Evolutionary conservation across 2,329 filamentous ascomycete genomes (phyloP).

Genomic region (Aureobasidium sp.): DNA sequence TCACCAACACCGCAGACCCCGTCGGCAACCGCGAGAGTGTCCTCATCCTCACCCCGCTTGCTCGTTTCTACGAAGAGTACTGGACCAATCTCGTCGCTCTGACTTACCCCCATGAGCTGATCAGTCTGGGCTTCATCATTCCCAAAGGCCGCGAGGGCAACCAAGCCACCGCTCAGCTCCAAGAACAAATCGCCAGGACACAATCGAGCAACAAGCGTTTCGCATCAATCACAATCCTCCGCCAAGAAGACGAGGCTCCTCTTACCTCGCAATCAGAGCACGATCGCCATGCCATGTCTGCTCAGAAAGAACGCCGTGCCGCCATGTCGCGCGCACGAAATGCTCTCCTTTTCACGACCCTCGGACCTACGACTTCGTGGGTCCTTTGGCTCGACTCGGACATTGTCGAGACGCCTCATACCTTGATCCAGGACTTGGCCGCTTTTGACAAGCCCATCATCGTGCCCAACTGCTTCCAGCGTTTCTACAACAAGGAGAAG

Average conservation of each 20-base stretch:
- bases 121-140: conserved; percentile 91
- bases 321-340: conserved; percentile 93
- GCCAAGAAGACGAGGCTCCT: conserved; percentile 87
- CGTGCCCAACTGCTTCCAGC: conserved; percentile 92
- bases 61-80: conserved; percentile 87
- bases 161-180: conserved; percentile 70
- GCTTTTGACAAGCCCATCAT: conserved; percentile 83
- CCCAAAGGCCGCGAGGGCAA: conserved; percentile 92
- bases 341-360: conserved; percentile 86
- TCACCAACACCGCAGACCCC: conserved; percentile 73
- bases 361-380: conserved; percentile 88
- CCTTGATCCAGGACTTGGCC: conserved; percentile 87
- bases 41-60: conserved; percentile 86
- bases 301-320: conserved; percentile 78
- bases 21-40: conserved; percentile 75
- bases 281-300: conserved; percentile 84
- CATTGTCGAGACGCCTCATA: conserved; percentile 77
- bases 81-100: conserved; percentile 88
- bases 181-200: conserved; percentile 76
- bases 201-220: conserved; percentile 83
- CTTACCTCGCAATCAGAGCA: conserved; percentile 73
- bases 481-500: conserved; percentile 62
- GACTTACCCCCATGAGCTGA: conserved; percentile 85
- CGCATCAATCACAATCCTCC: conserved; percentile 85
- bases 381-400: conserved; percentile 94